Conservation (phyloP, 176 grass and related monocot species). For the Oryza australiensis region DNA sequence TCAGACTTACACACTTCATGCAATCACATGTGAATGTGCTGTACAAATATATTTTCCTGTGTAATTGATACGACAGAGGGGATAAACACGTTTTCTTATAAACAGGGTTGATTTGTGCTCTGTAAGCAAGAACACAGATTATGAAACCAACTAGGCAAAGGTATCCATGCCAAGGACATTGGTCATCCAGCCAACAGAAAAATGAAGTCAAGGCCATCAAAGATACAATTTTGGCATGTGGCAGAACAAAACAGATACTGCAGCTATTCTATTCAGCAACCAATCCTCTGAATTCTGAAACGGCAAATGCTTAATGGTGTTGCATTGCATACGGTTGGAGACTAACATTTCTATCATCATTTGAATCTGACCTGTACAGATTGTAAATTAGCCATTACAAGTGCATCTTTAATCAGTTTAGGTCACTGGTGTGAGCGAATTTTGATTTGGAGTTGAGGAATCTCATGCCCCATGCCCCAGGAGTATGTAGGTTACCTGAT, state of each 20-base stretch:
- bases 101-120: neutral
- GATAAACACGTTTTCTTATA: neutral
- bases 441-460: neutral
- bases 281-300: neutral
- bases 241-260: neutral
- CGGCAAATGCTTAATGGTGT: neutral
- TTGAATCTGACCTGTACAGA: neutral
- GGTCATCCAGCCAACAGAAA: neutral
- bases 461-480: too few relatives aligned
- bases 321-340: too few relatives aligned
- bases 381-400: neutral
- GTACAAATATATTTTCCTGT: neutral
- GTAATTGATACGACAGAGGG: neutral
- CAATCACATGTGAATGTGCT: neutral
- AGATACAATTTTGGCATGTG: neutral
- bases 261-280: neutral
- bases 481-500: constrained; percentile 49
- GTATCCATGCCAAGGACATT: neutral
- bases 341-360: neutral
- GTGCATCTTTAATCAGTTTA: neutral
- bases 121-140: neutral
- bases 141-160: neutral
- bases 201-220: neutral
- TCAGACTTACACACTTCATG: neutral
- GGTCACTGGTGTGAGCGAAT: neutral